A percentile compares a stretch with the other conserved stretches of the same genome.
Conservation (phyloP, 768 basidiomycete genomes). For the Amanita jacksonii region DNA sequence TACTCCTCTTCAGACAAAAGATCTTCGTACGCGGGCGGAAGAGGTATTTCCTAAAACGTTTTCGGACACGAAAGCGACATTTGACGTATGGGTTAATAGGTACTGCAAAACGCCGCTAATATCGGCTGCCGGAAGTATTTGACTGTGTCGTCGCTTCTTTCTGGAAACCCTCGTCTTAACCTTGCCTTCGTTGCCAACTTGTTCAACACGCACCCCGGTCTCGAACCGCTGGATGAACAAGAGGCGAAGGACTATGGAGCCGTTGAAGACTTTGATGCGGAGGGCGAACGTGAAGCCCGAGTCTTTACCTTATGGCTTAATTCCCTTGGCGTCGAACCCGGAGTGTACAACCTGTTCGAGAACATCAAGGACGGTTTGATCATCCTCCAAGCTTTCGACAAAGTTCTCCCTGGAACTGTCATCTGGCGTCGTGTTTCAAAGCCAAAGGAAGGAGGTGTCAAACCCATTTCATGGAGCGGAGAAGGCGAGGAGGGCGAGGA, state of each 20-base stretch:
- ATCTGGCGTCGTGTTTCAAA: conserved; percentile 95
- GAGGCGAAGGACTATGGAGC: conserved; percentile 86
- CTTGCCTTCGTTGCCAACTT: conserved; percentile 97
- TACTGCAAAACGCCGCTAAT: conserved; percentile 85
- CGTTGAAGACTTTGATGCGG: conserved; percentile 97
- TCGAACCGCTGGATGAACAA: conserved; percentile 89
- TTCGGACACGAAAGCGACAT: background rate
- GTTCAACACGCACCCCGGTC: conserved; percentile 95
- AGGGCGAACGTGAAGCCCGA: conserved; percentile 96
- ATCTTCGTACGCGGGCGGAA: conserved; percentile 80
- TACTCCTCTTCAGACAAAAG: conserved; percentile 81
- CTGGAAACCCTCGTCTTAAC: conserved; percentile 95
- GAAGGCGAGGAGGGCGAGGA: conserved; percentile 63
- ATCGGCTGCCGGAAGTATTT: conserved; percentile 97
- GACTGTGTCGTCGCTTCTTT: conserved; percentile 80
- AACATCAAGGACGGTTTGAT: conserved; percentile 87
- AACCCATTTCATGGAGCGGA: conserved; percentile 28
- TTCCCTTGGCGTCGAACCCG: conserved; percentile 92
- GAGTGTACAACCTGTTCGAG: conserved; percentile 94
- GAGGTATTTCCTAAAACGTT: conserved; percentile 30
- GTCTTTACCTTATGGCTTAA: conserved; percentile 99
- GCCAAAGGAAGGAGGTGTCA: conserved; percentile 59
- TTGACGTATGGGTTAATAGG: conserved; percentile 26
- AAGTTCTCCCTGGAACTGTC: conserved; percentile 85
- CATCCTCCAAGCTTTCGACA: conserved; percentile 95